Evolutionary conservation across 371 early-diverging fungal genomes (phyloP), one percentile per base, ranked within the genome.

Genomic region (Actinomucor elegans): DNA sequence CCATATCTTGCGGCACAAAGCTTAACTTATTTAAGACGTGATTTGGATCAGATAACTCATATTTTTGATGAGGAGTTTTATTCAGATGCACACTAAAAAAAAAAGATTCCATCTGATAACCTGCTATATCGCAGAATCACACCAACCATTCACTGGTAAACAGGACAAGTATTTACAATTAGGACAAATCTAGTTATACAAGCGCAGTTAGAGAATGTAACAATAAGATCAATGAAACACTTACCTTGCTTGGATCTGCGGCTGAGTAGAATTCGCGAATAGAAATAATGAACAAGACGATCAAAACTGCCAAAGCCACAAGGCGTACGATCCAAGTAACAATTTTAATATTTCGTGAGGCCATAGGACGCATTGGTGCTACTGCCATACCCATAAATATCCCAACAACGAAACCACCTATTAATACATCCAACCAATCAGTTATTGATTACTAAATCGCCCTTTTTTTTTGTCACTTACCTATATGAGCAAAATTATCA

Each of bases 401-500:
- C 1, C 87, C 87, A 14, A 73, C 63, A 1, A 67, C 43, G 44
- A 86, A 76, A 4, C 87, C 87, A 32, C 94, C 59, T 59, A 42
- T 73, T 81, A 50, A 81, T 12, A n/a, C n/a, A n/a, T n/a, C n/a
- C n/a, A n/a, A n/a, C n/a, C n/a, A n/a, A n/a, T n/a, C n/a, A n/a
- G n/a, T n/a, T n/a, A n/a, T n/a, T n/a, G n/a, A n/a, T n/a, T n/a
- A n/a, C n/a, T n/a, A n/a, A n/a, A n/a, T n/a, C n/a, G n/a, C n/a
- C n/a, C n/a, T n/a, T n/a, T n/a, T n/a, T n/a, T n/a, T n/a, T n/a
- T n/a, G n/a, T 31, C 1, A 84, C 28, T 71, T 34, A 88, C 42
- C 87, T 17, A 85, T 59, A 67, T 87, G 86, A 17, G 88, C 85
- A 71, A 90, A 88, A 66, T 93, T 91, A 71, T 93, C 92, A 31